Conservation (phyloP, 108 stramenopile species). For the Discostella pseudostelligera region DNA sequence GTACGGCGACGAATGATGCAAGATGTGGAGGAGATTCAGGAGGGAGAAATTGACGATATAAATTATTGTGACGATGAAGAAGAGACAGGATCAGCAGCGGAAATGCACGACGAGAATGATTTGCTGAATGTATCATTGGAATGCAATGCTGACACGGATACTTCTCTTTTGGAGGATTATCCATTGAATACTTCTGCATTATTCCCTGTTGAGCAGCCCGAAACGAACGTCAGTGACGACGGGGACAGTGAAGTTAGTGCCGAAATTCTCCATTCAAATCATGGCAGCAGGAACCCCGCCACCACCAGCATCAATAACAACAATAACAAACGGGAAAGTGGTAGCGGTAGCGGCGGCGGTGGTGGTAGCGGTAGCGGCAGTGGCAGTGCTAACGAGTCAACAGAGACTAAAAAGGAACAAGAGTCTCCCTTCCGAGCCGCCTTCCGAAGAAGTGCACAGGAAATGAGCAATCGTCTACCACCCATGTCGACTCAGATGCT, state of each 20-base stretch:
- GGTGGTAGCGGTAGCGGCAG: not conserved
- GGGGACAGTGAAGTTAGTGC: not conserved
- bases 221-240: not conserved
- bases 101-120: not conserved
- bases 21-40: slow-evolving; percentile 19
- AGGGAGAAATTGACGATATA: not conserved
- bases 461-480: slow-evolving; percentile 17
- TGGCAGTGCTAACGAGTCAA: slow-evolving; percentile 1
- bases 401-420: slow-evolving; percentile 1
- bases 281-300: not conserved
- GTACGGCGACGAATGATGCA: slow-evolving; percentile 29
- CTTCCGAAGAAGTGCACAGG: slow-evolving; percentile 28
- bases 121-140: slow-evolving; percentile 28
- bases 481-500: slow-evolving; percentile 10
- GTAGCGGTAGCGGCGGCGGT: not conserved
- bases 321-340: not conserved
- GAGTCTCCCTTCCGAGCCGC: slow-evolving; percentile 40
- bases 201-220: not conserved
- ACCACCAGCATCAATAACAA: slow-evolving; percentile 6
- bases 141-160: slow-evolving; percentile 21
- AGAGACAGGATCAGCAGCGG: not conserved
- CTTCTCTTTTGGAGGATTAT: slow-evolving; percentile 18
- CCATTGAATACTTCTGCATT: not conserved
- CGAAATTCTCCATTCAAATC: not conserved
- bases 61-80: not conserved